Base-by-base conservation (phyloP, 2,329 filamentous ascomycete genomes). In the Pleomassaria siparia region DNA sequence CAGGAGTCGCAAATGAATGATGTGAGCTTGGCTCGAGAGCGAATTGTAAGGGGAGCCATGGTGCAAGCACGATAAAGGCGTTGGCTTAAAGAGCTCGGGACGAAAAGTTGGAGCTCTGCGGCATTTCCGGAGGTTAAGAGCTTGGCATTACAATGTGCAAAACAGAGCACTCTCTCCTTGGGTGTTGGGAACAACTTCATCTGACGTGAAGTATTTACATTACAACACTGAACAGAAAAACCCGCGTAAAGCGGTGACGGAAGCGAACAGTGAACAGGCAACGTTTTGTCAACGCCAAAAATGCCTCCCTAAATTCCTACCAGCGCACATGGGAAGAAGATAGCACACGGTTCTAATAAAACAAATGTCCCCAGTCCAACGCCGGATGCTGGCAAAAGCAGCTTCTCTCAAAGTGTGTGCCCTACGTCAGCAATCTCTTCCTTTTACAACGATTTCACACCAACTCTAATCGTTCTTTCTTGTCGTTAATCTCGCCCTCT, bases 401-500 rank as follows among this genome's bases (percentile, higher is more conserved):
- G 36, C 44, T 7, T 41, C 44, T 40, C 16, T 13, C 20, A 13
- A 25, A 28, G 10, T 2, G 28, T 35, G 11, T 35, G 29, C 41
- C 36, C 16, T 15, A 33, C 40, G 26, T 24, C 18, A 5, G 26
- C n/a, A 44, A 33, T 15, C 11, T 26, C 4, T 26, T 5, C 8
- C 11, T 44, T 21, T 37, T 26, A 36, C 4, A 18, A 26, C 16
- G 10, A 21, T n/a, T n/a, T n/a, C n/a, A n/a, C n/a, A n/a, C n/a
- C 41, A 30, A 15, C 6, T 15, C 45, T 50, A 71, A 44, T 69
- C 62, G 25, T 66, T 53, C 56, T 70, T 70, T 13, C 66, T 58
- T n/a, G 28, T 57, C 18, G 67, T 71, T 46, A 72, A 54, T 35
- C 65, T 55, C 35, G 64, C 55, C 18, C 60, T 52, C 53, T 69